These are phyloP conservation scores for Gardenia jasminoides DNA, from an alignment of 257 asterid genomes.

Conservation along the genomic window DNA sequence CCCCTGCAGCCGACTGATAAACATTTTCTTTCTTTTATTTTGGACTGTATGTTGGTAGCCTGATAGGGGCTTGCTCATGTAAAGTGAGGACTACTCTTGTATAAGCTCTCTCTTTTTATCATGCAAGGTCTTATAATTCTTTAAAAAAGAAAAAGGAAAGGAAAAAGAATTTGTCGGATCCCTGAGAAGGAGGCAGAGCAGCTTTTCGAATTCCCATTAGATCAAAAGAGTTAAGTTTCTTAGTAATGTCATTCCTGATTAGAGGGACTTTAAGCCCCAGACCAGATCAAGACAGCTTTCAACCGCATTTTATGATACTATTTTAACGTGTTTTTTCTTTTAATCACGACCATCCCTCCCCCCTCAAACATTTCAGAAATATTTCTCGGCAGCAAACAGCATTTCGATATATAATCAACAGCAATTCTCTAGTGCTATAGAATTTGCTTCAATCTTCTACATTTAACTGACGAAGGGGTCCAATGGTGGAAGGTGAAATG, in stretches of 20 bases:
- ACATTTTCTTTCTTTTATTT: too few relatives aligned
- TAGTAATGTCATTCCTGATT: not conserved
- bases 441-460: not conserved
- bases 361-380: not conserved
- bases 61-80: too few relatives aligned
- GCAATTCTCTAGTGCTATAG: not conserved
- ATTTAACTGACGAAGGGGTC: not conserved
- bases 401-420: not conserved
- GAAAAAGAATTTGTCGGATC: not conserved
- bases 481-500: too few relatives aligned
- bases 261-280: not conserved
- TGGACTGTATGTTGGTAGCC: too few relatives aligned
- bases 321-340: too few relatives aligned
- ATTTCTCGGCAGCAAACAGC: not conserved
- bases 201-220: not conserved
- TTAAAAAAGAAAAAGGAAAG: too few relatives aligned
- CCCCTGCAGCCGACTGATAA: not conserved
- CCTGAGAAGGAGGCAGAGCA: not conserved
- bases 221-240: not conserved
- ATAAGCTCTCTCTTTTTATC: too few relatives aligned
- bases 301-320: not conserved
- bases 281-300: not conserved
- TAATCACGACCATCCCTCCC: not conserved
- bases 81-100: too few relatives aligned
- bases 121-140: too few relatives aligned